Evolutionary conservation across 2,329 filamentous ascomycete genomes (phyloP).

Genomic region (Pezicula carpinea): DNA sequence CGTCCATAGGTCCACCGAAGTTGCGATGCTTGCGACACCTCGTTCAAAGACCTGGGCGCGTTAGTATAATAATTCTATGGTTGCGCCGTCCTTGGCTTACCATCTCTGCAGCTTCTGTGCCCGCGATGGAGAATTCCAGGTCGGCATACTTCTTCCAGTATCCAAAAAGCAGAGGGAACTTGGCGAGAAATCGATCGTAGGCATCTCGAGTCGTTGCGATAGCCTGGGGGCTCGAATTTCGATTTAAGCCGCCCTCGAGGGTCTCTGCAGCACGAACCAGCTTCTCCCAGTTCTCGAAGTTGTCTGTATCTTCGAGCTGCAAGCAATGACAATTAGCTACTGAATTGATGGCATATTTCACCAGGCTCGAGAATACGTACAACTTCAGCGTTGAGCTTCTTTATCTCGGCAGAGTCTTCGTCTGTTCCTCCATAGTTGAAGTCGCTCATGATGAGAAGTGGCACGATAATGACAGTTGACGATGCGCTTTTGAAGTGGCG

Average conservation of each 20-base stretch:
- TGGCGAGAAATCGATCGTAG: slow-evolving; percentile 89
- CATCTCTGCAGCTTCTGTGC: slow-evolving; percentile 96
- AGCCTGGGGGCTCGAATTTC: slow-evolving; percentile 92
- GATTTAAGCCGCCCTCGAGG: slow-evolving; percentile 88
- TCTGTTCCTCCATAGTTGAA: slow-evolving; percentile 70
- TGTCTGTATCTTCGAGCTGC: slow-evolving; percentile 64
- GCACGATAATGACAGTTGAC: not conserved
- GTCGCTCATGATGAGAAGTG: slow-evolving; percentile 55
- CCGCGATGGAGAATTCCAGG: slow-evolving; percentile 92
- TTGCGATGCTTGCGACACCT: slow-evolving; percentile 86
- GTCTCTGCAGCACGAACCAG: slow-evolving; percentile 77
- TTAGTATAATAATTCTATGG: slow-evolving; percentile 21
- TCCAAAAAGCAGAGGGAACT: slow-evolving; percentile 92
- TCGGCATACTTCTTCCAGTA: slow-evolving; percentile 99
- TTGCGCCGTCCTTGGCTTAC: slow-evolving; percentile 42
- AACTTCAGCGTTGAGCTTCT: slow-evolving; percentile 71
- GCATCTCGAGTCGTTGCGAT: slow-evolving; percentile 81
- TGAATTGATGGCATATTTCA: not conserved
- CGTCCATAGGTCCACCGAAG: slow-evolving; percentile 94
- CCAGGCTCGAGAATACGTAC: slow-evolving; percentile 48
- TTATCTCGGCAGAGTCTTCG: slow-evolving; percentile 78
- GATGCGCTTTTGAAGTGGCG: no score
- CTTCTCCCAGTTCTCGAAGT: slow-evolving; percentile 93
- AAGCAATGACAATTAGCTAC: slow-evolving; percentile 11
- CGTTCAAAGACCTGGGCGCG: slow-evolving; percentile 78